A percentile compares a stretch with the other conserved stretches of the same genome.
These are phyloP conservation scores for Neoscytalidium dimidiatum DNA, from an alignment of 2,329 filamentous ascomycete species.

Conservation along the genomic window DNA sequence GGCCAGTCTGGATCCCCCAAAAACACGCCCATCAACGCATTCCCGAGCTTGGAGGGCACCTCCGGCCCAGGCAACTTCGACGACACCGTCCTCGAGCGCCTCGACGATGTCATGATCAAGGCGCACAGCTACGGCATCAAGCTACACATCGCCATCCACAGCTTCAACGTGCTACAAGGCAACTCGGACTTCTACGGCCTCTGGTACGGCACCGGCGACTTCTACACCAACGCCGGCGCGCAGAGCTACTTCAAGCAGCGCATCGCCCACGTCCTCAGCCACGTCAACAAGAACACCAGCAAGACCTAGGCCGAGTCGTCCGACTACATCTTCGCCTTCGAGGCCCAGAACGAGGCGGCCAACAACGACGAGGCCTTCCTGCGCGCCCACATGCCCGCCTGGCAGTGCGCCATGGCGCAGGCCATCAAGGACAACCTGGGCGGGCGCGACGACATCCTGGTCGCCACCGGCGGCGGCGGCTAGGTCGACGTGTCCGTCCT, in stretches of 20 bases:
- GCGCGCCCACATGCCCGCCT: neutral
- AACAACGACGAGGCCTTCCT: slow-evolving; percentile 6
- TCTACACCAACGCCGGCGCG: slow-evolving; percentile 21
- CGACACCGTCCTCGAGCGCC: slow-evolving; percentile 22
- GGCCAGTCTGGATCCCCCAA: slow-evolving; percentile 7
- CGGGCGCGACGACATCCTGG: slow-evolving; percentile 20
- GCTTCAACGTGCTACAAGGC: slow-evolving; percentile 21
- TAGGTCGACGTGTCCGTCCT: slow-evolving; percentile 19
- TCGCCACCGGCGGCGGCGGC: slow-evolving; percentile 23
- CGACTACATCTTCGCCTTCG: slow-evolving; percentile 24
- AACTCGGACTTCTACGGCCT: neutral
- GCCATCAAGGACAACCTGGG: slow-evolving; percentile 21
- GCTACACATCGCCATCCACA: slow-evolving; percentile 22
- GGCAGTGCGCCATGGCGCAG: slow-evolving; percentile 23
- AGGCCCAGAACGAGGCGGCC: slow-evolving; percentile 24
- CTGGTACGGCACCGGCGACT: slow-evolving; percentile 15
- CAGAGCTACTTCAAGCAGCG: slow-evolving; percentile 20
- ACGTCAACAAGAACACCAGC: slow-evolving; percentile 22
- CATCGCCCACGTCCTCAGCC: slow-evolving; percentile 21
- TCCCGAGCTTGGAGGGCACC: slow-evolving; percentile 19
- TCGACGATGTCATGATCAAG: slow-evolving; percentile 24
- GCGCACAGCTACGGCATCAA: slow-evolving; percentile 23
- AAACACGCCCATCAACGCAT: slow-evolving; percentile 23
- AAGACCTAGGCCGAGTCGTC: slow-evolving; percentile 20
- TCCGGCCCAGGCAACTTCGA: slow-evolving; percentile 5